Conservation (phyloP, 306 rosid genomes). For the Quercus bicolor region DNA sequence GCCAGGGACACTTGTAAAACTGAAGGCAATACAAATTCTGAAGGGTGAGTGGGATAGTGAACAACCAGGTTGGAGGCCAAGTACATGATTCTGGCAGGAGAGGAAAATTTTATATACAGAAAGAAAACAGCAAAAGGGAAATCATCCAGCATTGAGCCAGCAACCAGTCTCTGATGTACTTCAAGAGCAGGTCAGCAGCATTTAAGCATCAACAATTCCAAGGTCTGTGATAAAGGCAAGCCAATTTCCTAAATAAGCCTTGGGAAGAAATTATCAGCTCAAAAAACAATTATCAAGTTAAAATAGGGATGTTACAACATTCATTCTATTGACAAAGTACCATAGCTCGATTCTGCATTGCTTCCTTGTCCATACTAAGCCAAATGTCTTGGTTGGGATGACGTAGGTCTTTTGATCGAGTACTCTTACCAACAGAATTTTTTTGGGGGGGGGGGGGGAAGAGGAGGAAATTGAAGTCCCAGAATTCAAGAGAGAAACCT, state of each 20-base stretch:
- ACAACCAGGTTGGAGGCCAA: not conserved
- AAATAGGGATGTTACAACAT: not conserved
- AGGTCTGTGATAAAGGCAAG: not conserved
- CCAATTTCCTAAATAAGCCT: not conserved
- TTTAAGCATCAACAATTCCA: not conserved
- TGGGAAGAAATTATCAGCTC: not conserved
- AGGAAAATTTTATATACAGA: not conserved
- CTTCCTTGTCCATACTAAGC: not conserved
- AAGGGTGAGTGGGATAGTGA: not conserved
- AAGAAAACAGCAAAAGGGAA: not conserved
- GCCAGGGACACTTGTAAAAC: not conserved
- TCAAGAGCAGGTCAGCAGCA: not conserved
- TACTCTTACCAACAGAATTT: not conserved
- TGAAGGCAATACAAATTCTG: not conserved
- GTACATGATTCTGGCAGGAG: not conserved
- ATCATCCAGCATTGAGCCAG: not conserved
- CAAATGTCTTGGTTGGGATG: not conserved
- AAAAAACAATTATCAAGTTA: not conserved
- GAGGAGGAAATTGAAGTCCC: no score
- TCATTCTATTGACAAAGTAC: not conserved
- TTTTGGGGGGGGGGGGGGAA: no score
- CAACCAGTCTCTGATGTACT: not conserved
- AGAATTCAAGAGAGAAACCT: not conserved
- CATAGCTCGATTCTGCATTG: not conserved
- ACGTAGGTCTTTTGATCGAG: not conserved